phyloP scores from a whole-genome alignment of 139 green algal genomes.

The Chlamydomonas sp. region DNA sequence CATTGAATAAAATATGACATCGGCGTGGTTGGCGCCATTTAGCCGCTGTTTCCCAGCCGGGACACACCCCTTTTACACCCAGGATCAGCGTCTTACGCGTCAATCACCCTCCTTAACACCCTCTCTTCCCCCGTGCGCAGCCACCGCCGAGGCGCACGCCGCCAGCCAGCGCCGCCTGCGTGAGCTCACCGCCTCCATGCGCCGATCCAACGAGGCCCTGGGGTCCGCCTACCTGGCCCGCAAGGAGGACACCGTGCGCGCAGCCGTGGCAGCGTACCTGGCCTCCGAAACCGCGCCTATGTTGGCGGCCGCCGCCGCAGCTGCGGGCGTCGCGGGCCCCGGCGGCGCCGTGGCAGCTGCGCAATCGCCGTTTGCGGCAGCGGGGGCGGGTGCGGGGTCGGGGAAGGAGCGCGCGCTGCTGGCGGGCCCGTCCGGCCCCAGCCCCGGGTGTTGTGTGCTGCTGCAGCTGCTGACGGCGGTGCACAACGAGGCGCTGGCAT shows the following conservation, averaged over 20 bases:
- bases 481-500: constrained; percentile 37
- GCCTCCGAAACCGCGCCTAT: background rate
- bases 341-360: background rate
- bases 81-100: background rate
- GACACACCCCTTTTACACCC: too few relatives aligned
- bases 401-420: background rate
- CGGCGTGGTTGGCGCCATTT: too few relatives aligned
- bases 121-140: background rate
- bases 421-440: constrained; percentile 1
- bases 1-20: too few relatives aligned
- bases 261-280: background rate
- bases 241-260: constrained; percentile 13
- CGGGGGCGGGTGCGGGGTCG: background rate
- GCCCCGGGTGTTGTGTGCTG: constrained; percentile 2
- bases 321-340: background rate
- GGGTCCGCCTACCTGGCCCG: constrained; percentile 23
- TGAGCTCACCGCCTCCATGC: constrained; percentile 21
- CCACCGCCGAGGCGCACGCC: background rate
- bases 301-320: background rate
- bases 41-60: too few relatives aligned
- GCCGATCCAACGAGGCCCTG: constrained; percentile 29
- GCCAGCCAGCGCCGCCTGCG: background rate
- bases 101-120: background rate
- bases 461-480: constrained; percentile 27
- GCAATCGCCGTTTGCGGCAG: background rate